phyloP scores from a whole-genome alignment of 73 alveolate genomes.

The Paramecium tetraurelia region DNA sequence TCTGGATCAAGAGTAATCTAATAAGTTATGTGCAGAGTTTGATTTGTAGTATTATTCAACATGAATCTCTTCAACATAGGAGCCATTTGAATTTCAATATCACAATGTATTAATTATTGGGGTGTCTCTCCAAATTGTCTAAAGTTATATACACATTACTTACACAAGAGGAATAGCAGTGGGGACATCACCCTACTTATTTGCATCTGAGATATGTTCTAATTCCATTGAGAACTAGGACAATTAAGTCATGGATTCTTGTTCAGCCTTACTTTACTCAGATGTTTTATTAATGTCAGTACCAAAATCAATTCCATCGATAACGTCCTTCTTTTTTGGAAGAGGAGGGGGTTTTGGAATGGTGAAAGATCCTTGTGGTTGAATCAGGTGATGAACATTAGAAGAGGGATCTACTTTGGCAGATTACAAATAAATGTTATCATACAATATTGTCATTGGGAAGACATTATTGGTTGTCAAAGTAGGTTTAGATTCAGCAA shows the following conservation, averaged over 20 bases:
- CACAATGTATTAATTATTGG: background rate
- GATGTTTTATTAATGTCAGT: background rate
- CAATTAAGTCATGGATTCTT: background rate
- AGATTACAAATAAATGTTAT: background rate
- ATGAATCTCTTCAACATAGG: background rate
- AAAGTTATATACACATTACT: background rate
- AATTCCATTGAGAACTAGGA: background rate
- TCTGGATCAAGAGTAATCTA: background rate
- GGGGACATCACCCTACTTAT: background rate
- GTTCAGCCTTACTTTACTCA: background rate
- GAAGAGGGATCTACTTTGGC: background rate
- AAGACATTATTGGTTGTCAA: background rate
- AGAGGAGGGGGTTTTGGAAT: slow-evolving; percentile 51
- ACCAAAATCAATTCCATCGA: slow-evolving; percentile 34
- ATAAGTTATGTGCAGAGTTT: background rate
- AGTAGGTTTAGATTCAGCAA: background rate
- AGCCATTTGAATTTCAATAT: background rate
- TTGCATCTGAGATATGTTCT: background rate
- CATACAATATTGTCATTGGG: background rate
- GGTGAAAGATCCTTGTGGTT: background rate
- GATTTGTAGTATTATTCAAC: background rate
- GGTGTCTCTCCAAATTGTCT: background rate
- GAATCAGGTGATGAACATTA: background rate
- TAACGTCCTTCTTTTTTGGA: slow-evolving; percentile 2
- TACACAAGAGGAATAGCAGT: background rate